Evolutionary conservation across 306 rosid species (phyloP), one percentile per base, ranked within the genome.

Genomic region (Potentilla sterilis): DNA sequence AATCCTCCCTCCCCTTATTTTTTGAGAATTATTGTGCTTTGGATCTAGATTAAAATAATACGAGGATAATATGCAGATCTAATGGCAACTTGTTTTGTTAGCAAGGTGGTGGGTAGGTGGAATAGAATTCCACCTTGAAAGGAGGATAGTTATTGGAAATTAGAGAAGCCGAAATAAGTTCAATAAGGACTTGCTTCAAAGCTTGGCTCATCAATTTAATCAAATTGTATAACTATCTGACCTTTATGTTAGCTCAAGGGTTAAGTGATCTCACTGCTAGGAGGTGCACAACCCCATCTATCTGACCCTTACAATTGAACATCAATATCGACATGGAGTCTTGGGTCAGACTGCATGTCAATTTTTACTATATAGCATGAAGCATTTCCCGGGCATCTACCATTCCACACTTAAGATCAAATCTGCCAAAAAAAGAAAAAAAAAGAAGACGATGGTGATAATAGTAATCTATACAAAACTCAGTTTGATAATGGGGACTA

Each of bases 241-340:
- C 78, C 79, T 41, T 81, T 81, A 11, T 0, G 16, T 21, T 32
- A 58, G 52, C 76, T 28, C 28, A 59, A 41, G 72, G 76, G 81
- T 12, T 65, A 43, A 12, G 67, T 32, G n/a, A 35, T 40, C 32
- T 24, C 47, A 3, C 40, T 18, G 41, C 9, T 24, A 69, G 28
- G 59, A 6, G 40, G 7, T 41, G 15, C 4, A 52, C 68, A 63
- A n/a, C 52, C 8, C 34, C 35, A 11, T 19, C 67, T 4, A 32
- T 14, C 41, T 35, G 19, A 61, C 77, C 77, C 77, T 57, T 37
- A 14, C 1, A 54, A 3, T 5, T 11, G 41, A 55, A 55, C n/a
- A 22, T 61, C 67, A 61, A 14, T 55, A 9, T 55, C 3, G 67
- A 34, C 4, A 34, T 34, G 41, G 2, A 61, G 10, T 54, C 63